Base-by-base conservation (phyloP, 75 land plant species). In the Picea sitchensis region DNA sequence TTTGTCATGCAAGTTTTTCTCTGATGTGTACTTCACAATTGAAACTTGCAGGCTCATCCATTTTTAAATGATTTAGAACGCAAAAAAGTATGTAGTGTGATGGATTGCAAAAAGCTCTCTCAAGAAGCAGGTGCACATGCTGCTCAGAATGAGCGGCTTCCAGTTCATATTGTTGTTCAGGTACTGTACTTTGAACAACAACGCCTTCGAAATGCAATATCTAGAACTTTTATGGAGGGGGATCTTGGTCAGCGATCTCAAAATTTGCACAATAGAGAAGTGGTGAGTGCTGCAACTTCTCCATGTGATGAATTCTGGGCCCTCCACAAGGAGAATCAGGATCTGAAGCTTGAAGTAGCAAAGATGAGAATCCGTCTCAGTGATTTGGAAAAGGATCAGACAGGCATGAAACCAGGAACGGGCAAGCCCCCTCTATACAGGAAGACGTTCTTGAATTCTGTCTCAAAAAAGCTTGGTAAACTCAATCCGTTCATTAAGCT, bases 121-220 rank as follows among this genome's bases (percentile, higher is more conserved):
- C 75, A 92, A 65, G 97, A 96, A 77, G 98, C 98, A 17, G 94
- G 98, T 81, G 93, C 95, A 13, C 98, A 96, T 77, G 98, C 98
- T 32, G 98, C 98, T 26, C 98, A 96, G 78, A 96, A 94, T 76
- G 98, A 96, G 64, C 78, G 98, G 54, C 89, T 96, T 23, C 98
- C 98, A 23, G 96, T 90, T 31, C 98, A 94, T 71, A 83, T 88
- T 31, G 92, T 91, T 23, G 97, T 96, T 47, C 96, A 94, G 82
- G 97, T 96, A n/a, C 93, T 96, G 41, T 94, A 96, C 82, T 89
- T 85, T 73, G 98, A 96, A 76, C 98, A 96, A 77, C 92, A 92
- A 36, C 88, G 98, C 32, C 82, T 96, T 63, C 85, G 88, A 7
- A 83, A 87, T 47, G 89, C 81, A 17, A 81, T 92, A 86, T 82